Evolutionary conservation across 2,329 filamentous ascomycete genomes (phyloP), one percentile per base, ranked within the genome.

Genomic region (Cladosporium sp.): DNA sequence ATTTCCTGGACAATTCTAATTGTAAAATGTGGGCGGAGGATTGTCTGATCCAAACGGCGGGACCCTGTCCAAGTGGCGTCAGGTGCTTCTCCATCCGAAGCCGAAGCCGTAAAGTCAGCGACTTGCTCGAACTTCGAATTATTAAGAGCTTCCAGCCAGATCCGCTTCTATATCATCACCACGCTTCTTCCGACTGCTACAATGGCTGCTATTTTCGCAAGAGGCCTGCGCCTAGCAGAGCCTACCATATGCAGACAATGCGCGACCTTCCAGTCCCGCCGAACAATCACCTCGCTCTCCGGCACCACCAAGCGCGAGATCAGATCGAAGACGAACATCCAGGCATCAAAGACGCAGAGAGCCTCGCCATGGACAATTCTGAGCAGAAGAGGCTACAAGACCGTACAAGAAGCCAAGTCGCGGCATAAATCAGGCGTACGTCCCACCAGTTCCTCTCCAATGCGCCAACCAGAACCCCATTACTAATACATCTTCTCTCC

Each of bases 391-490:
- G 42, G 50, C 27, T 67, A 67, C 59, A 72, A 72, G 56, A 71
- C 72, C 12, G 66, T 75, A 15, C 56, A 75, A 61, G 67, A 76
- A 62, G 72, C 72, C 22, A 73, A 72, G 55, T 63, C 72, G 36
- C 64, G 68, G 24, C 67, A 74, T 58, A 68, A 67, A 43, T 68
- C 70, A 37, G 75, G 75, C 27, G 71, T 73, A 65, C 57, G 69
- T 61, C 54, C 56, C 36, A 51, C 50, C 55, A 47, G 54, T 48
- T 51, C 52, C 55, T 50, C 43, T 48, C 53, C 20, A 30, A 39
- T 44, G 29, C 43, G 49, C 56, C 53, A 50, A 40, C 47, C 53
- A 29, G 50, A 38, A 29, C 39, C 47, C 53, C 24, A 51, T 30
- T 29, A 37, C 45, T 48, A 41, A 51, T 22, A 22, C 50, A 22